These are phyloP conservation scores for Rhodotorula sp. DNA, from an alignment of 1,284 basidiomycete genomes.

Conservation along the genomic window DNA sequence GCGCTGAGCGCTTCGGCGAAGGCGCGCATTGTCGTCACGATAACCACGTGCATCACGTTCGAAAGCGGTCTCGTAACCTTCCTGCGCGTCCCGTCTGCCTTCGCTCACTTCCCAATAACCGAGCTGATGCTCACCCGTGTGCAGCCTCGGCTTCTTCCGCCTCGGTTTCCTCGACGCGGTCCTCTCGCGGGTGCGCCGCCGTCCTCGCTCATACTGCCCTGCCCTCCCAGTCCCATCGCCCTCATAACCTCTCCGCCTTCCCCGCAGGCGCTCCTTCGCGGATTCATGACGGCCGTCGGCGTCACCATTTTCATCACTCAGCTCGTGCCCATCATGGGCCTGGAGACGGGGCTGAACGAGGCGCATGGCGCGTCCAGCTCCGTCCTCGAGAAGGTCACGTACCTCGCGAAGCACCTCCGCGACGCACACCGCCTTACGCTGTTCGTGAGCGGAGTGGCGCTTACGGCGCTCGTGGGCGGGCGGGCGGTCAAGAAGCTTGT, in stretches of 20 bases:
- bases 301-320: conserved; percentile 66
- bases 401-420: conserved; percentile 68
- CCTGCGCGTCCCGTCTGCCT: conserved; percentile 47
- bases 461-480: conserved; percentile 63
- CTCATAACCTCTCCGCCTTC: neutral
- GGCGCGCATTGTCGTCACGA: conserved; percentile 59
- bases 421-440: conserved; percentile 68
- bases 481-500: conserved; percentile 57
- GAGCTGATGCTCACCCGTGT: neutral
- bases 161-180: conserved; percentile 94
- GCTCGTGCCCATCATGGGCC: conserved; percentile 60
- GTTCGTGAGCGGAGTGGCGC: conserved; percentile 64
- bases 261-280: conserved; percentile 76
- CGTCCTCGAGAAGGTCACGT: conserved; percentile 73
- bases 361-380: conserved; percentile 52
- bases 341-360: conserved; percentile 14
- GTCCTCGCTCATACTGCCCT: no score
- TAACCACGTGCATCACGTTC: conserved; percentile 75
- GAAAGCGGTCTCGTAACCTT: conserved; percentile 89
- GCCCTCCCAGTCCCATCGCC: neutral
- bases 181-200: conserved; percentile 55
- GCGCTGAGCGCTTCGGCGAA: conserved; percentile 46
- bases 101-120: neutral
- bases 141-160: conserved; percentile 73
- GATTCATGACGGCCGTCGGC: conserved; percentile 75